A percentile compares a stretch with the other conserved stretches of the same genome.
These are phyloP conservation scores for Candida verbasci DNA, from an alignment of 805 yeast species.

Conservation along the genomic window DNA sequence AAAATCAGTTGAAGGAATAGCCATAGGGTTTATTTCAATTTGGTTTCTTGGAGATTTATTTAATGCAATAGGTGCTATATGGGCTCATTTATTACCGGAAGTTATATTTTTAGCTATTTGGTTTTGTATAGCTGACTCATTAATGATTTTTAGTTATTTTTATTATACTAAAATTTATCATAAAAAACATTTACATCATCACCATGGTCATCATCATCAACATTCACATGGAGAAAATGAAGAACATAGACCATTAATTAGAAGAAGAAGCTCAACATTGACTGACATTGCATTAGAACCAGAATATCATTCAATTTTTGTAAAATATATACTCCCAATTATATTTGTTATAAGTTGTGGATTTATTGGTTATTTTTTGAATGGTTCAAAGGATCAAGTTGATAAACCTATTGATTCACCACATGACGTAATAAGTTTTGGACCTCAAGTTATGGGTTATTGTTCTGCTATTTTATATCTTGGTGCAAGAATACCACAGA, in stretches of 20 bases:
- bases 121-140: constrained; percentile 68
- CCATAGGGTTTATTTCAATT: constrained; percentile 59
- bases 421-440: constrained; percentile 30
- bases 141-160: constrained; percentile 53
- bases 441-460: constrained; percentile 70
- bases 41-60: constrained; percentile 74
- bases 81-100: constrained; percentile 69
- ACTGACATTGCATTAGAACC: constrained; percentile 48
- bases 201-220: constrained; percentile 11
- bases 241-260: constrained; percentile 12
- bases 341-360: constrained; percentile 63
- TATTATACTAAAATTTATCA: constrained; percentile 48
- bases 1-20: constrained; percentile 72
- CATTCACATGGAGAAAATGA: background rate
- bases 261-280: constrained; percentile 50
- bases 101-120: constrained; percentile 68
- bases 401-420: constrained; percentile 8
- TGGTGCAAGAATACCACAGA: constrained; percentile 80
- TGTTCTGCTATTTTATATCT: constrained; percentile 63
- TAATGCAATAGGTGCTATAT: constrained; percentile 62
- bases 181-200: constrained; percentile 13
- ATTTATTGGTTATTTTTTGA: constrained; percentile 50
- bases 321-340: constrained; percentile 54
- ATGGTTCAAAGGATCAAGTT: constrained; percentile 27
- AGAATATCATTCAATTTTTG: constrained; percentile 41